A percentile compares a stretch with the other conserved stretches of the same genome.
Evolutionary conservation across 75 land plant genomes (phyloP).

Genomic region (Pseudotsuga menziesii): DNA sequence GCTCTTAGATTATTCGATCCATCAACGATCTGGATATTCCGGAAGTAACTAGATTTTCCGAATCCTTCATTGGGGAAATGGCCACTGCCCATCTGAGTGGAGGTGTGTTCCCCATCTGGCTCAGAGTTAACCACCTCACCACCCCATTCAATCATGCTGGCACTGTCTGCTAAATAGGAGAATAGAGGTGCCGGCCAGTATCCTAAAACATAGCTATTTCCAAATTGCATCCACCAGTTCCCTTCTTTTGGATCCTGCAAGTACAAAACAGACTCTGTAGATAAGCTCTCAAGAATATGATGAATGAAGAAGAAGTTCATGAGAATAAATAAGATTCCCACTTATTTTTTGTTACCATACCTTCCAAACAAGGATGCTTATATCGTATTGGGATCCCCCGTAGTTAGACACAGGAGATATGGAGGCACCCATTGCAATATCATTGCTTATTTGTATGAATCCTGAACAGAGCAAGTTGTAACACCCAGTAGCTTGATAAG

Average conservation of each 20-base stretch:
- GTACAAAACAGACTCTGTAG: neutral
- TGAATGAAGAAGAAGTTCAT: neutral
- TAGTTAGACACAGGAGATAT: constrained; percentile 63
- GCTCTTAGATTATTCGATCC: constrained; percentile 54
- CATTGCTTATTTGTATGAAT: constrained; percentile 64
- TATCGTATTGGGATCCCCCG: constrained; percentile 61
- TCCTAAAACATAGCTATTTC: constrained; percentile 64
- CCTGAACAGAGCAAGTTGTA: constrained; percentile 89
- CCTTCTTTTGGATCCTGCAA: constrained; percentile 78
- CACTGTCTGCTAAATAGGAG: constrained; percentile 72
- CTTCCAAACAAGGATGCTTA: constrained; percentile 76
- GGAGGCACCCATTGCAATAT: constrained; percentile 78
- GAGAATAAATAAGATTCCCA: neutral
- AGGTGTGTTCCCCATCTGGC: constrained; percentile 69
- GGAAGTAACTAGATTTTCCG: constrained; percentile 73
- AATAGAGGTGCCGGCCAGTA: constrained; percentile 87
- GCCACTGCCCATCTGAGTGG: constrained; percentile 92
- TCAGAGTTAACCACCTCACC: constrained; percentile 87
- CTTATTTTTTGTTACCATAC: constrained; percentile 25
- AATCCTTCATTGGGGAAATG: constrained; percentile 82
- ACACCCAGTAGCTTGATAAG: constrained; percentile 88
- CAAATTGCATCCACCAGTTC: constrained; percentile 94
- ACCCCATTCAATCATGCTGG: constrained; percentile 88
- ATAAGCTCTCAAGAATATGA: neutral
- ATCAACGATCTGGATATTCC: constrained; percentile 73